phyloP scores from a whole-genome alignment of 208 protist species.

The Novymonas esmeraldas region DNA sequence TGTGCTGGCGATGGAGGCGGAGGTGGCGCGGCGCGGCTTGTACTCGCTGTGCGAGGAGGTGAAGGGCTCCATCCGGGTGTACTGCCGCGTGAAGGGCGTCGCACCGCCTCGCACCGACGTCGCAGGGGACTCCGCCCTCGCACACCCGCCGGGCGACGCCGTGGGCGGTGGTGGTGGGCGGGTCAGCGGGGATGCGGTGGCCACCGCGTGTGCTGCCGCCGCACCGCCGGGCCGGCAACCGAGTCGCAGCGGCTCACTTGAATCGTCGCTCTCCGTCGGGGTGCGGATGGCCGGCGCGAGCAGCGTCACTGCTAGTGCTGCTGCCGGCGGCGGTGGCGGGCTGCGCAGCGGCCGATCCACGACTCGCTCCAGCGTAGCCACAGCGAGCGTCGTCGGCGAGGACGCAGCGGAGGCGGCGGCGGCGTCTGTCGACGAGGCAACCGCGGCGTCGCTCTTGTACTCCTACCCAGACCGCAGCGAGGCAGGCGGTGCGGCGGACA shows the following conservation, averaged over 20 bases:
- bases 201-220: neutral
- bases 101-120: no score
- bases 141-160: neutral
- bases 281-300: neutral
- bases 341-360: constrained; percentile 19
- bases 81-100: constrained; percentile 85
- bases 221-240: neutral
- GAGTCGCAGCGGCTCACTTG: constrained; percentile 12
- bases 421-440: neutral
- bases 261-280: constrained; percentile 18
- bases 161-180: no score
- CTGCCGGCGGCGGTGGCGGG: constrained; percentile 6
- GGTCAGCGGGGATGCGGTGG: neutral
- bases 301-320: neutral
- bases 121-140: neutral
- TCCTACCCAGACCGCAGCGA: constrained; percentile 20
- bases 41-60: constrained; percentile 84
- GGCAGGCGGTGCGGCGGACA: no score
- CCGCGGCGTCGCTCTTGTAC: constrained; percentile 10
- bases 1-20: constrained; percentile 47
- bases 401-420: neutral
- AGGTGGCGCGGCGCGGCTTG: constrained; percentile 75
- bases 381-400: neutral
- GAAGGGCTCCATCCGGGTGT: constrained; percentile 91
- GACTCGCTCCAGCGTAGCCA: constrained; percentile 11